Base-by-base conservation (phyloP, 208 protist genomes). In the Trypanosoma vivax region DNA sequence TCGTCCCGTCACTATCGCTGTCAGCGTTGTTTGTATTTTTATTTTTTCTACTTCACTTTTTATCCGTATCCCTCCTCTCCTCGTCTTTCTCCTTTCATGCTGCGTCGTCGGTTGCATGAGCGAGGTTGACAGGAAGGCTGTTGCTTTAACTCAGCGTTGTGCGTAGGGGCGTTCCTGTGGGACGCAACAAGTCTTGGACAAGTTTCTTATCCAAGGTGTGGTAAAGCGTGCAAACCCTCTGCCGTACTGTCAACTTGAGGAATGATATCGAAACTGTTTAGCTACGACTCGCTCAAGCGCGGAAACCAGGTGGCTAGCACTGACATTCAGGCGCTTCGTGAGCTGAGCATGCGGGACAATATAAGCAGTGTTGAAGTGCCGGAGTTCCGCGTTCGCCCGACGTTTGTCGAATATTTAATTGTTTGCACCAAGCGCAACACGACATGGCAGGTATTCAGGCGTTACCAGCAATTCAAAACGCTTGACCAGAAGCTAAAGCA, bases 391-490 rank as follows among this genome's bases (percentile, higher is more conserved):
- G 76, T 91, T 24, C 72, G 71, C 30, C 70, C 70, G 13, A 77
- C 39, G 37, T 85, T 75, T 39, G 75, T 91, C 3, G 83, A 91
- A 54, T 91, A 91, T 54, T 70, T 80, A 0, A 69, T 91, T 37
- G 76, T 83, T 37, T 87, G 80, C 39, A 63, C 64, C 18, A 42
- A 65, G n/a, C 35, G 28, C 18, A 60, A 60, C 37, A 6, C 27
- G 10, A 37, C 39, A 6, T 89, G 80, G 77, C 70, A 76, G 0
- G 81, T 92, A 16, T 85, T 80, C 59, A 68, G 85, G 5, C 80
- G 85, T 14, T 92, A 92, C 46, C 80, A 92, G 31, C 79, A 88
- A 60, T 92, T 92, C 38, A 89, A 85, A 40, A 34, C 60, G 3
- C 70, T 92, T 18, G 79, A 89, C 41, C 74, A 78, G 16, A 65